These are phyloP conservation scores for Lichtheimia ramosa DNA, from an alignment of 371 early-diverging fungal species.

Conservation along the genomic window DNA sequence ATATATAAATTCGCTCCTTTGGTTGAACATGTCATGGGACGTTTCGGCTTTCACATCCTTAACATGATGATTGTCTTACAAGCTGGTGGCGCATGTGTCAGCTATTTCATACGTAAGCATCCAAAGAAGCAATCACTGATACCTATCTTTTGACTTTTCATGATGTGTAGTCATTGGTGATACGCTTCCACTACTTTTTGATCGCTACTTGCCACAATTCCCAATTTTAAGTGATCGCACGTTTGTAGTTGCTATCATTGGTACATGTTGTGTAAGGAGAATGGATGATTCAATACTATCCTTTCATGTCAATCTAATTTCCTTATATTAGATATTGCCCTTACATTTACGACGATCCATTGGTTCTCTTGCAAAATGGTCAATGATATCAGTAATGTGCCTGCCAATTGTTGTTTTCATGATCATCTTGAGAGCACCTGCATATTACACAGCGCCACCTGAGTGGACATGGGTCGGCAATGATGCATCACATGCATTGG, in stretches of 20 bases:
- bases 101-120: slow-evolving; percentile 50
- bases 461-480: slow-evolving; percentile 31
- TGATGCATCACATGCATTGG: slow-evolving; percentile 42
- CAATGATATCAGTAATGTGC: slow-evolving; percentile 55
- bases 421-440: slow-evolving; percentile 51
- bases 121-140: not conserved
- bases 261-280: slow-evolving; percentile 35
- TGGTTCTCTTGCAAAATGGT: slow-evolving; percentile 57
- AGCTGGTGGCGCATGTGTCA: slow-evolving; percentile 47
- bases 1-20: slow-evolving; percentile 54
- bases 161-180: slow-evolving; percentile 52
- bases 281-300: slow-evolving; percentile 2
- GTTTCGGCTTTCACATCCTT: slow-evolving; percentile 49
- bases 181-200: slow-evolving; percentile 51
- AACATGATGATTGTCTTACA: slow-evolving; percentile 56
- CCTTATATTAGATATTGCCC: slow-evolving; percentile 42
- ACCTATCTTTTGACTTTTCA: not conserved
- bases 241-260: slow-evolving; percentile 41
- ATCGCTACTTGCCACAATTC: slow-evolving; percentile 35
- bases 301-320: slow-evolving; percentile 1
- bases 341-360: slow-evolving; percentile 55
- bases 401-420: slow-evolving; percentile 52
- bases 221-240: slow-evolving; percentile 35
- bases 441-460: slow-evolving; percentile 32
- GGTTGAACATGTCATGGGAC: slow-evolving; percentile 56